Evolutionary conservation across 306 rosid genomes (phyloP).

Genomic region (Quercus mongolica): DNA sequence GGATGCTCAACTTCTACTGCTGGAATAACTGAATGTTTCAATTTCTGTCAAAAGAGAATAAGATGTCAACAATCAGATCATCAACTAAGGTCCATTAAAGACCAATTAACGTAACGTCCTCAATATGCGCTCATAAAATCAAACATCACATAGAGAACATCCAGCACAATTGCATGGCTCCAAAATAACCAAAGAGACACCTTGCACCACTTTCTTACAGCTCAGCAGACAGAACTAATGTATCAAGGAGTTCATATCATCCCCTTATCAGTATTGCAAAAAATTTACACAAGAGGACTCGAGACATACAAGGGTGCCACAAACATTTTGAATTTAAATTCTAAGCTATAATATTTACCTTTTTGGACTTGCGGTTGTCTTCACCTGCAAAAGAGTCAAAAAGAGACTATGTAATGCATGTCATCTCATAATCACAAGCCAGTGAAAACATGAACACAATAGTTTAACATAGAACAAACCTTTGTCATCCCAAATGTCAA

Average conservation of each 20-base stretch:
- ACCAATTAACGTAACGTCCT: neutral
- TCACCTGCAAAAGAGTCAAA: constrained; percentile 39
- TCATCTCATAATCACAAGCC: constrained; percentile 12
- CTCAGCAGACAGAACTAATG: neutral
- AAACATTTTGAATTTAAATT: neutral
- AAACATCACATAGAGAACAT: neutral
- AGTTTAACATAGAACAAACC: constrained; percentile 35
- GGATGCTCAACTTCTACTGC: constrained; percentile 96
- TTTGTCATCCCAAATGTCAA: constrained; percentile 65
- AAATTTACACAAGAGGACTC: neutral
- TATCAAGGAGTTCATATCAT: neutral
- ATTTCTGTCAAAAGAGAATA: constrained; percentile 27
- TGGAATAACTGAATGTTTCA: constrained; percentile 68
- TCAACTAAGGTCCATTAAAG: constrained; percentile 7
- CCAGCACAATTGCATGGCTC: neutral
- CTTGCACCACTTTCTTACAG: neutral
- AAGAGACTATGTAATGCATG: constrained; percentile 9
- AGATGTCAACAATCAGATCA: constrained; percentile 13
- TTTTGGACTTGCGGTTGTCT: constrained; percentile 36
- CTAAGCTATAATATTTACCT: constrained; percentile 42
- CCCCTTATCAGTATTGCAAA: neutral
- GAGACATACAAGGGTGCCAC: neutral
- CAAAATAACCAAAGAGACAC: neutral
- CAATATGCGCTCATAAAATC: neutral
- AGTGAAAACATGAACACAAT: neutral